Evolutionary conservation across 2,329 filamentous ascomycete genomes (phyloP).

Genomic region (Aspergillus sp.): DNA sequence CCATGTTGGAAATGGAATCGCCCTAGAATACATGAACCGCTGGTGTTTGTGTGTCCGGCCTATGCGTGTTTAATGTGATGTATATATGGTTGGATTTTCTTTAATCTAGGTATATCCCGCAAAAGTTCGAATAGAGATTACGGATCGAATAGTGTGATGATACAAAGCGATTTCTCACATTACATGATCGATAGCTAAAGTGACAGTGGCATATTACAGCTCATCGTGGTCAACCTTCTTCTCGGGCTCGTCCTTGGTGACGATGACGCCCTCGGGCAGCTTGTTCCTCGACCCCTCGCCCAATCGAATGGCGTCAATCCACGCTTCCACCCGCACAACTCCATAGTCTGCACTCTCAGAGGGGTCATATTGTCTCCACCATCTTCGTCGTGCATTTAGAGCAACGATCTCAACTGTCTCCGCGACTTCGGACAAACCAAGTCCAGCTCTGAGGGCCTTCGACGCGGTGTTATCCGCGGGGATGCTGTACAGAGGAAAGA

Average conservation of each 20-base stretch:
- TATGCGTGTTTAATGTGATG: neutral
- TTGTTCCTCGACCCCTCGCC: conserved; percentile 82
- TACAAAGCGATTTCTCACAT: neutral
- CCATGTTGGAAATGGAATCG: neutral
- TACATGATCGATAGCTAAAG: neutral
- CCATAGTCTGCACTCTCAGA: conserved; percentile 57
- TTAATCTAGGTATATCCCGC: conserved; percentile 7
- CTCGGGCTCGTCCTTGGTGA: conserved; percentile 38
- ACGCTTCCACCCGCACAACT: conserved; percentile 70
- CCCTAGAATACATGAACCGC: neutral
- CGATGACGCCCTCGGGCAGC: conserved; percentile 66
- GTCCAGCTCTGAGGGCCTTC: conserved; percentile 59
- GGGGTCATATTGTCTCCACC: conserved; percentile 75
- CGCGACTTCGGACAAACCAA: conserved; percentile 61
- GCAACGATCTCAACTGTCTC: conserved; percentile 73
- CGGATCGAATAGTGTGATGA: neutral
- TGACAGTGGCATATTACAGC: conserved; percentile 32
- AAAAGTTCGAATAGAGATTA: conserved; percentile 16
- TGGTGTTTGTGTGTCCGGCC: neutral
- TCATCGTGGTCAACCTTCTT: conserved; percentile 52
- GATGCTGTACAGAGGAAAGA: conserved; percentile 85
- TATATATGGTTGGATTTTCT: conserved; percentile 14
- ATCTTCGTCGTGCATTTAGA: conserved; percentile 80
- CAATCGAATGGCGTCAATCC: conserved; percentile 90
- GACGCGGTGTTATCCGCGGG: conserved; percentile 65